phyloP scores from a whole-genome alignment of 495 filamentous ascomycete species.

The Pyronema omphalodes region DNA sequence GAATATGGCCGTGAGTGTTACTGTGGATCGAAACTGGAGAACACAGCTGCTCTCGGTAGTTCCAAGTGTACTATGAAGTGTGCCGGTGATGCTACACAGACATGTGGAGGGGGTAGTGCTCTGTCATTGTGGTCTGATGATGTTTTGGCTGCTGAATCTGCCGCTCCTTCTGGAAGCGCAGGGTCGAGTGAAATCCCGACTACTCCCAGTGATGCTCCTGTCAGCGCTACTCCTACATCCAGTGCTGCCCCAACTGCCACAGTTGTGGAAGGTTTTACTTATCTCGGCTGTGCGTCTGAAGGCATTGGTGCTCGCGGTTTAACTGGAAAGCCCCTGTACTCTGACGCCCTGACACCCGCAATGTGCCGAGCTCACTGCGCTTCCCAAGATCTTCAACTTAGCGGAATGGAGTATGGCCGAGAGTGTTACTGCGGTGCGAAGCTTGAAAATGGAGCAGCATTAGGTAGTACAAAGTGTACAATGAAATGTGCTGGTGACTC shows the following conservation, averaged over 20 bases:
- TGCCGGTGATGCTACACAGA: constrained; percentile 35
- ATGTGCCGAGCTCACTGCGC: constrained; percentile 34
- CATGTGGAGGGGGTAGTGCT: constrained; percentile 37
- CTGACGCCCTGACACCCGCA: constrained; percentile 18
- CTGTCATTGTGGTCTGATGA: constrained; percentile 36
- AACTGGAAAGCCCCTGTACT: constrained; percentile 26
- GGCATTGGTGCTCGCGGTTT: constrained; percentile 41
- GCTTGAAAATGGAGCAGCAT: constrained; percentile 13
- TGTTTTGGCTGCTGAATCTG: not conserved
- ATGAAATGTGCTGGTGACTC: constrained; percentile 38
- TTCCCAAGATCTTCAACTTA: constrained; percentile 30
- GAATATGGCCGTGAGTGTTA: constrained; percentile 59
- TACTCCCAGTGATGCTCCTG: not conserved
- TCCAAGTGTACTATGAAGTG: constrained; percentile 36
- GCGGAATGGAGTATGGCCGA: constrained; percentile 50
- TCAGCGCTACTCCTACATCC: not conserved
- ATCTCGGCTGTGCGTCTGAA: constrained; percentile 46
- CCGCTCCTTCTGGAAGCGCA: not conserved
- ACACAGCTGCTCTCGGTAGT: constrained; percentile 14
- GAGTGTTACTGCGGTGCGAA: constrained; percentile 52
- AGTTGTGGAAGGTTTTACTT: constrained; percentile 29
- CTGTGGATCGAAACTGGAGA: constrained; percentile 35
- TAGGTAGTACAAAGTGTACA: constrained; percentile 28
- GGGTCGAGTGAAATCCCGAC: not conserved
- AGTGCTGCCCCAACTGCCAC: not conserved